A percentile compares a stretch with the other conserved stretches of the same genome.
phyloP scores from a whole-genome alignment of 1,139 yeast genomes.

The Geotrichum restrictum region DNA sequence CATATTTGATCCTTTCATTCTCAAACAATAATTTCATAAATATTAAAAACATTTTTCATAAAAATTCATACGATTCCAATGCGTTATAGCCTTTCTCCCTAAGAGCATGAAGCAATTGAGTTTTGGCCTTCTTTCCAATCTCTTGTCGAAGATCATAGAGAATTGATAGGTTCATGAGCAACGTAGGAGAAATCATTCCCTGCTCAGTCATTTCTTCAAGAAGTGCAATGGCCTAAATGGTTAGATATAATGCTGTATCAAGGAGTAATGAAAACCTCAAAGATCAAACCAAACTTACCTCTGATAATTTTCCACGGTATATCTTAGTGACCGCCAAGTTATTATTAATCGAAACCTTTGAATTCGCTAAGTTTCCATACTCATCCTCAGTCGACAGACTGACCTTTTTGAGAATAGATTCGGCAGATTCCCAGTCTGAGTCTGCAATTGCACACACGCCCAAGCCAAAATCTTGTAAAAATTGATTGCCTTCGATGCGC shows the following conservation, averaged over 20 bases:
- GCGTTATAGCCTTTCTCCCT: constrained; percentile 18
- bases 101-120: constrained; percentile 8
- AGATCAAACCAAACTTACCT: no score
- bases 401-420: constrained; percentile 19
- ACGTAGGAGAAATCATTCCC: constrained; percentile 26
- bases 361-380: no score
- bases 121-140: constrained; percentile 22
- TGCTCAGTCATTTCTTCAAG: constrained; percentile 34
- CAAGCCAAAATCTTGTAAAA: constrained; percentile 21
- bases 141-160: constrained; percentile 33
- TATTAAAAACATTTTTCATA: neutral
- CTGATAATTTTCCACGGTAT: constrained; percentile 44
- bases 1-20: neutral
- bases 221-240: constrained; percentile 39
- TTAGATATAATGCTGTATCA: neutral
- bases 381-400: neutral
- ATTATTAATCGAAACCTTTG: constrained; percentile 20
- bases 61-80: constrained; percentile 20
- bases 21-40: neutral
- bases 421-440: constrained; percentile 31
- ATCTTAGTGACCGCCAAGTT: constrained; percentile 31
- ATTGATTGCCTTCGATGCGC: constrained; percentile 14
- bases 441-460: constrained; percentile 33
- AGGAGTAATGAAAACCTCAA: neutral
- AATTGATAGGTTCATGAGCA: constrained; percentile 32